Percentiles rank a stretch among this genome's conserved stretches.
Evolutionary conservation across 495 filamentous ascomycete species (phyloP).

Genomic region (Podospora conica): DNA sequence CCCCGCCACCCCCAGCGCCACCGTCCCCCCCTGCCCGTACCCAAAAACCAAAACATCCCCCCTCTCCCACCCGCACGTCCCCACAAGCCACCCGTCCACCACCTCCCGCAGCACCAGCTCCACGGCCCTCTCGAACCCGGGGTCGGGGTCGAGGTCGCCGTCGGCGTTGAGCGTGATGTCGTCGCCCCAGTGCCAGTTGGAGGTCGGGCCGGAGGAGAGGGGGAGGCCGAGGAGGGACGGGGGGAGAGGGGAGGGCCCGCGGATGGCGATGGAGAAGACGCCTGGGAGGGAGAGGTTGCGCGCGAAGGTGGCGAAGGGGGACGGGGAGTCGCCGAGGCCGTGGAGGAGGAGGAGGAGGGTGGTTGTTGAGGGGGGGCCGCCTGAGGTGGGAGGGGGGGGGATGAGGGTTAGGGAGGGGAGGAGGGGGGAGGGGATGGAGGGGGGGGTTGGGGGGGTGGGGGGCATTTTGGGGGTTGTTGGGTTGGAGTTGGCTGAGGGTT

Average conservation of each 20-base stretch:
- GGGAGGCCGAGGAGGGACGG: conserved; percentile 56
- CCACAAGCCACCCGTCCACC: conserved; percentile 53
- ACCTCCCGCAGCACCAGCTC: conserved; percentile 49
- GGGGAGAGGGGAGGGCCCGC: conserved; percentile 67
- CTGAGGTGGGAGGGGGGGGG: conserved; percentile 33
- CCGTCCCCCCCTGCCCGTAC: conserved; percentile 82
- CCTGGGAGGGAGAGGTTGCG: conserved; percentile 71
- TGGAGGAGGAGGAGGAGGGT: conserved; percentile 85
- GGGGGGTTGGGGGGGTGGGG: conserved; percentile 32
- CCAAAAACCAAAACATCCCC: conserved; percentile 74
- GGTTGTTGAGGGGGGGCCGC: conserved; percentile 52
- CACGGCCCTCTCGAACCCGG: conserved; percentile 59
- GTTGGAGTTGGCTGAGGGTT: background rate
- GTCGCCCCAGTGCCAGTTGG: conserved; percentile 82
- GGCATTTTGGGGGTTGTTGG: conserved; percentile 11
- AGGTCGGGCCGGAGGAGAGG: conserved; percentile 8
- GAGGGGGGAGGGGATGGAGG: conserved; percentile 30
- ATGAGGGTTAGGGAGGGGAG: conserved; percentile 26
- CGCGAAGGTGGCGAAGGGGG: conserved; percentile 65
- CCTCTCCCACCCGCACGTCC: conserved; percentile 62
- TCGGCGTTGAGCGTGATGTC: conserved; percentile 62
- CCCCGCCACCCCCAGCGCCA: conserved; percentile 53
- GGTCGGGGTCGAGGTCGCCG: conserved; percentile 69
- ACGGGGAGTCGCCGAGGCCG: conserved; percentile 75
- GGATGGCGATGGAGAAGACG: conserved; percentile 69